Base-by-base conservation (phyloP, 495 filamentous ascomycete genomes). In the Neurospora sp. region DNA sequence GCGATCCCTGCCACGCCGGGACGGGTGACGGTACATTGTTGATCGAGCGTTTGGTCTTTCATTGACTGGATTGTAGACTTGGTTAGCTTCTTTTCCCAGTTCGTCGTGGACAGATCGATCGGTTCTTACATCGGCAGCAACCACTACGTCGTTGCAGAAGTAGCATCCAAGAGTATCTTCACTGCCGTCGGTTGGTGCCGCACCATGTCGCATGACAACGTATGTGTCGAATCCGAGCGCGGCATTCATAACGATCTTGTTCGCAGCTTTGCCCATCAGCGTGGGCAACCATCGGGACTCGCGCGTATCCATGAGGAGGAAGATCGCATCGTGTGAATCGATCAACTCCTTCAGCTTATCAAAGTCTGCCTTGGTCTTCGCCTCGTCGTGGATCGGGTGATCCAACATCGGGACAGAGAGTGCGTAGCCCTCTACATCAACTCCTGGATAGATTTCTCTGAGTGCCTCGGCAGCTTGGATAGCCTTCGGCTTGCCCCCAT, bases 131-230 rank as follows among this genome's bases (percentile, higher is more conserved):
- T 99, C 94, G 75, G 90, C 91, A 38, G 96, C 96, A 59, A 94
- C 93, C 40, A 99, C 96, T 59, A 99, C 95, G 80, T 99, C 96
- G 78, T 96, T 98, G 83, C 96, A 99, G 80, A 98, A 99, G 79
- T 99, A 99, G 78, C 96, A 99, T 12, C 96, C 96, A 37, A 98
- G 86, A 73, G 93, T 91, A 35, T 88, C 84, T 61, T 84, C 78
- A 42, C 80, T 83, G 35, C 84, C 89, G 22, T 87, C 85, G 35
- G 78, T 77, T 18, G 81, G 82, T 35, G 83, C 77, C 16, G 92
- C 82, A 9, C 96, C 96, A 82, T 99, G 96, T 75, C 96, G 88
- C 96, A 99, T 98, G 41, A 97, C 94, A 20, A 99, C 94, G 79
- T 93, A 99, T 0, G 93, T 93, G 83, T 99, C 96, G 79, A 99